Percentiles rank a stretch among this genome's conserved stretches.
Conservation (phyloP, 2,329 filamentous ascomycete genomes). For the Canariomyces notabilis region DNA sequence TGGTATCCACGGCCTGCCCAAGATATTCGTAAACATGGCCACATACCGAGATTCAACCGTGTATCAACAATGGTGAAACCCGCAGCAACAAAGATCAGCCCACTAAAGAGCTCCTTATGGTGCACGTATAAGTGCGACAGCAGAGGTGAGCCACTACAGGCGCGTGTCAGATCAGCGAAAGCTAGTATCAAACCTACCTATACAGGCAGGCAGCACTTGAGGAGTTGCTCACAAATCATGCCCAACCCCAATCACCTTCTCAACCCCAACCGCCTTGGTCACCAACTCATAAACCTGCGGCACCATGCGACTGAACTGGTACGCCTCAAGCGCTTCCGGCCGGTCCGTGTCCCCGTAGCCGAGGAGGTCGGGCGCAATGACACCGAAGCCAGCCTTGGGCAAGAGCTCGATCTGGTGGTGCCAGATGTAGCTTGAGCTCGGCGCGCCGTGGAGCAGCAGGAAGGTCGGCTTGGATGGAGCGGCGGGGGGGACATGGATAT, state of each 20-base stretch:
- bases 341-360: constrained; percentile 35
- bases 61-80: constrained; percentile 6
- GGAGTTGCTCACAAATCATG: constrained; percentile 33
- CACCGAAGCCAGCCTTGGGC: constrained; percentile 34
- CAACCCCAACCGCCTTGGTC: constrained; percentile 21
- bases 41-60: constrained; percentile 8
- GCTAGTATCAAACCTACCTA: no score
- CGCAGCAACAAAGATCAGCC: constrained; percentile 17
- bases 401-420: constrained; percentile 33
- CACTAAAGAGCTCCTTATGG: constrained; percentile 9
- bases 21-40: no score
- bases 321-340: constrained; percentile 26
- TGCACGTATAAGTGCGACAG: constrained; percentile 7
- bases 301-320: constrained; percentile 30
- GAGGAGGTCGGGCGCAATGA: constrained; percentile 39
- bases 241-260: constrained; percentile 25
- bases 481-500: constrained; percentile 15
- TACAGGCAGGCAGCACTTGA: no score
- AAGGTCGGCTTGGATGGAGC: constrained; percentile 17
- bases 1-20: no score
- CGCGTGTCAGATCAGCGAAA: background rate
- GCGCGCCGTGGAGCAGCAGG: constrained; percentile 23
- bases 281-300: constrained; percentile 33
- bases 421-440: constrained; percentile 20
- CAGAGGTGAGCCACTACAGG: constrained; percentile 8